Evolutionary conservation across 176 grass and related monocot species (phyloP).

Genomic region (Oryza australiensis): DNA sequence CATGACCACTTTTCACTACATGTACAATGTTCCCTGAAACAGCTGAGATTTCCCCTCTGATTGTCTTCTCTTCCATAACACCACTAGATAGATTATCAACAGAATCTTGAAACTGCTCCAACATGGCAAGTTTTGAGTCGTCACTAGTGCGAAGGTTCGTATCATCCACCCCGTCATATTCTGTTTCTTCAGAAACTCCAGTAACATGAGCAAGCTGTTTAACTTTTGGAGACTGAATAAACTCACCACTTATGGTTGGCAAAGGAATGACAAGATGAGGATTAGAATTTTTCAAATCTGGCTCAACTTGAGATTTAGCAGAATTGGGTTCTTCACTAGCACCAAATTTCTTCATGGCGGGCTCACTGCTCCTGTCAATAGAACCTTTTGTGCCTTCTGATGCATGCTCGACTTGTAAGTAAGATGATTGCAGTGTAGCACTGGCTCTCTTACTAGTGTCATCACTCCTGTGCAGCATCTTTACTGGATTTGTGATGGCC

Average conservation of each 20-base stretch:
- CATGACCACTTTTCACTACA: constrained; percentile 16
- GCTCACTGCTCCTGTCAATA: constrained; percentile 23
- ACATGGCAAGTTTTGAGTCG: constrained; percentile 21
- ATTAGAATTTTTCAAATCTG: constrained; percentile 35
- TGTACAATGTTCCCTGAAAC: constrained; percentile 23
- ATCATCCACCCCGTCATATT: constrained; percentile 35
- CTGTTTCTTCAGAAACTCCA: constrained; percentile 42
- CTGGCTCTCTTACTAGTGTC: constrained; percentile 17
- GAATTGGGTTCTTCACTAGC: constrained; percentile 29
- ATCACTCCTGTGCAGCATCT: constrained; percentile 51
- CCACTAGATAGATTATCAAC: constrained; percentile 21
- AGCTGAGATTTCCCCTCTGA: constrained; percentile 19
- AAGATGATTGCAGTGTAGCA: constrained; percentile 40
- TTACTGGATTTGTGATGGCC: constrained; percentile 84
- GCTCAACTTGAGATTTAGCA: constrained; percentile 27
- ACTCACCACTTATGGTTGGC: constrained; percentile 26
- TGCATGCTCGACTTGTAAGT: constrained; percentile 40
- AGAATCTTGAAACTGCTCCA: constrained; percentile 41
- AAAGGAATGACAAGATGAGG: constrained; percentile 21
- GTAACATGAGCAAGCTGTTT: constrained; percentile 40
- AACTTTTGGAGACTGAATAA: constrained; percentile 40
- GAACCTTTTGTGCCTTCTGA: constrained; percentile 27
- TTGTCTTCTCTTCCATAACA: constrained; percentile 26
- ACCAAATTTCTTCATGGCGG: constrained; percentile 11
- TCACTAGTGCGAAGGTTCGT: constrained; percentile 27